Evolutionary conservation across 2,329 filamentous ascomycete species (phyloP), one percentile per base, ranked within the genome.

Genomic region (Colletotrichum sp.): DNA sequence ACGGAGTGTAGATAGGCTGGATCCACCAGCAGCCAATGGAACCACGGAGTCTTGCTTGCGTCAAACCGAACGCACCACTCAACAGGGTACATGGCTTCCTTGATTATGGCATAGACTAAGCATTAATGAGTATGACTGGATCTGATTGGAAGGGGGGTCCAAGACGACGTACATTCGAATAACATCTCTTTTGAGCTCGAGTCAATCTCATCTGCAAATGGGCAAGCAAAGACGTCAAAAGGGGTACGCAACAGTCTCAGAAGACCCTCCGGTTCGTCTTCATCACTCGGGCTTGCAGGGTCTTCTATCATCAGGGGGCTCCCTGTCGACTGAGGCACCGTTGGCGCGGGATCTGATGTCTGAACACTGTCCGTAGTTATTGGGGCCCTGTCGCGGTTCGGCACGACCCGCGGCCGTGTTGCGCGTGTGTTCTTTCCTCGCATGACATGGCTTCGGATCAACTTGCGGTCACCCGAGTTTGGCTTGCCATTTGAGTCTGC

Each of bases 11-110:
- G 69, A 8, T 82, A 83, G 21, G 78, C 69, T 0, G 76, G 64
- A 26, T 83, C 80, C 38, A 78, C 73, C 3, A 80, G 70, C 8
- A 83, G 73, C 81, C 82, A 83, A n/a, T 78, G 73, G 43, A 81
- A 81, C 80, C 81, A 83, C 38, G 66, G 38, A 1, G 38, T 76
- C 6, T 78, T 80, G 36, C 75, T 72, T 4, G 16, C 26, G 67
- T 83, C 81, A 2, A 73, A 48, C 1, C 78, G 71, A 66, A 81
- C 76, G 62, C 82, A 83, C 78, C 78, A 79, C 60, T 83, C 82
- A 32, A 78, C 74, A 1, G 82, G 82, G 18, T 82, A 83, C 62
- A 83, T 76, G 6, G 76, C 76, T 8, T 83, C 67, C 36, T 77
- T 77, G 58, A 77, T 65, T 0, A 64, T 16, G 6, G 58, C 48